Base-by-base conservation (phyloP, 2,329 filamentous ascomycete genomes). In the Lecanicillium sp. region DNA sequence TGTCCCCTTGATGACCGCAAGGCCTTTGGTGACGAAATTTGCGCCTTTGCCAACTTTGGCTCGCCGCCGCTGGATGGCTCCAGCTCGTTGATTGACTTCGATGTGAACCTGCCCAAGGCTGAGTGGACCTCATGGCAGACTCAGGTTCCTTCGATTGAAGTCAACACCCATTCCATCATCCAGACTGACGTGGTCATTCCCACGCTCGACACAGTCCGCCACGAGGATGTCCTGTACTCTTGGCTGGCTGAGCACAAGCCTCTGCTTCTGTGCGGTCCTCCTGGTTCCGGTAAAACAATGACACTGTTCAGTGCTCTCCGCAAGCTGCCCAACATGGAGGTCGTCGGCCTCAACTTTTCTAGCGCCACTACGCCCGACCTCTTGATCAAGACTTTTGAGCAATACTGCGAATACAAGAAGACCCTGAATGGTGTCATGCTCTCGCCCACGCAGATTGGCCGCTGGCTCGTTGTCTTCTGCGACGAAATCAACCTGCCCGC, bases 341-440 rank as follows among this genome's bases (percentile, higher is more conserved):
- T 96, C 50, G 94, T 98, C 26, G 93, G 93, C 41, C 87, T 99
- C 64, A 99, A 99, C 69, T 98, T 99, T 67, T 98, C 94, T 4
- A 98, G 93, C 59, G 94, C 93, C 1, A 99, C 94, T 1, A 98
- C 93, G 1, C 94, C 93, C 1, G 94, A 98, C 66, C 81, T 99
- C 23, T 79, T 99, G 53, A 90, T 98, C 73, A 98, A 98, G 76
- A 98, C 94, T 0, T 95, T 99, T 57, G 93, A 98, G 70, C 94
- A 98, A 65, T 96, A 98, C 67, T 99, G 93, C 69, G 93, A 98
- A 68, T 98, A 99, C 72, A 94, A 91, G 74, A 98, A 98, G 78
- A 97, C 93, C 0, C 73, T 97, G 40, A 97, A 93, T 62, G 93
- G 93, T 35, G 90, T 97, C 17, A 86, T 96, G 60, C 85, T 99